phyloP scores from a whole-genome alignment of 352 stramenopile species.

The Plasmopara muralis region DNA sequence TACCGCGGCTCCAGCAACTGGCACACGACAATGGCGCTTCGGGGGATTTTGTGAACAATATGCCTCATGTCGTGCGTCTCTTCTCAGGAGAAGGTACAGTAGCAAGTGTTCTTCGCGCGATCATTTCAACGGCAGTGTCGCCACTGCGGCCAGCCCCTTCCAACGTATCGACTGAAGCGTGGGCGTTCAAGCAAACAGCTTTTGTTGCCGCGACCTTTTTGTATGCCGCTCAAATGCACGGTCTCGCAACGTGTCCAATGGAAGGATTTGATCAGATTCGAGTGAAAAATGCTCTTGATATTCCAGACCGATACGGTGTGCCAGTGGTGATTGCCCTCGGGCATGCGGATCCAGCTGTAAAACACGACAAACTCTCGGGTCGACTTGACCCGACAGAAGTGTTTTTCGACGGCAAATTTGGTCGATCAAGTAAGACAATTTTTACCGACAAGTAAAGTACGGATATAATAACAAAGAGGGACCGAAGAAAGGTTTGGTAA shows the following conservation, averaged over 20 bases:
- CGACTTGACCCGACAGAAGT: constrained; percentile 57
- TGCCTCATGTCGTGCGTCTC: constrained; percentile 55
- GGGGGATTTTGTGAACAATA: constrained; percentile 40
- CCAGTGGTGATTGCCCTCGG: constrained; percentile 69
- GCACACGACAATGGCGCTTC: constrained; percentile 48
- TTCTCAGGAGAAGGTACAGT: constrained; percentile 68
- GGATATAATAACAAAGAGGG: too few species aligned
- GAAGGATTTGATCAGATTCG: constrained; percentile 72
- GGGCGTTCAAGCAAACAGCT: constrained; percentile 76
- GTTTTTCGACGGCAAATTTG: constrained; percentile 85
- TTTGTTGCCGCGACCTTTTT: constrained; percentile 70
- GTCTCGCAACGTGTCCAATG: constrained; percentile 67
- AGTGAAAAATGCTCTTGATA: constrained; percentile 56
- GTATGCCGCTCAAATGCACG: constrained; percentile 59
- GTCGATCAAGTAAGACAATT: constrained; percentile 48
- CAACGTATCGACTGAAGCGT: constrained; percentile 61
- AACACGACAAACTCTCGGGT: constrained; percentile 24
- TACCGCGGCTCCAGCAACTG: constrained; percentile 65
- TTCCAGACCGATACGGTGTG: constrained; percentile 71
- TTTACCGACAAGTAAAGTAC: constrained; percentile 32
- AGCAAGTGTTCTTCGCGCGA: constrained; percentile 39
- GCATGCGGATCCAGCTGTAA: constrained; percentile 32
- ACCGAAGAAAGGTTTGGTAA: too few species aligned
- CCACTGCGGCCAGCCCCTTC: constrained; percentile 54
- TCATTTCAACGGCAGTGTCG: constrained; percentile 57